Base-by-base conservation (phyloP, 2,329 filamentous ascomycete genomes). In the Ophiostoma sp. region DNA sequence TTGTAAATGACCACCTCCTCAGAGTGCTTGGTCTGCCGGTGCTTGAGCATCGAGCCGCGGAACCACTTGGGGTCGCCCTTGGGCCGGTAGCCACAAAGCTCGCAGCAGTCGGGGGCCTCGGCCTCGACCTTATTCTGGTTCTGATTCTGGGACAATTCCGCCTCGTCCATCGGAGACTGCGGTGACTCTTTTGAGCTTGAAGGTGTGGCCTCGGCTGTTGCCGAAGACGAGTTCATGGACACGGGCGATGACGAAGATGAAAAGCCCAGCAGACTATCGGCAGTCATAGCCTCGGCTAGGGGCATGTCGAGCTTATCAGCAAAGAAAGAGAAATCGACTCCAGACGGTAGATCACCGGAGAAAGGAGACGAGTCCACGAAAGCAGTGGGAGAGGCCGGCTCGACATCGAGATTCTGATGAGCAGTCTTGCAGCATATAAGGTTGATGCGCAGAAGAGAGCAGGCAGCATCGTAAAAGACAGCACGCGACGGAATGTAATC, bases 41-140 rank as follows among this genome's bases (percentile, higher is more conserved):
- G 85, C 76, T 86, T 87, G 67, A 84, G 81, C 84, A 87, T 85
- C 75, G 83, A 86, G 6, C 84, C 84, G 64, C 82, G 82, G 75
- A 86, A 87, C 85, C 85, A 87, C 71, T 83, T 80, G n/a, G 85
- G 84, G 67, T 85, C 81, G 4, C 85, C 85, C 72, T 83, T 85
- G 1, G 85, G 85, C 11, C 83, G 80, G 76, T 87, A 87, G 2
- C 82, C 83, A 72, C 85, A 87, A 23, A 85, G 77, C 31, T 83
- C 81, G 74, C 85, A 87, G 72, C 79, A 79, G 67, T 80, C 79
- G 66, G 81, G 76, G 0, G 83, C 80, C 71, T 84, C 83, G 71
- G 76, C 72, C 20, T 71, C 68, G 8, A 66, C 68, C 60, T 70
- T 73, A 67, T 73, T 10, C 65, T 20, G 27, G 33, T 73, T 11